Evolutionary conservation across 176 grass and related monocot species (phyloP).

Genomic region (Musa beccarii): DNA sequence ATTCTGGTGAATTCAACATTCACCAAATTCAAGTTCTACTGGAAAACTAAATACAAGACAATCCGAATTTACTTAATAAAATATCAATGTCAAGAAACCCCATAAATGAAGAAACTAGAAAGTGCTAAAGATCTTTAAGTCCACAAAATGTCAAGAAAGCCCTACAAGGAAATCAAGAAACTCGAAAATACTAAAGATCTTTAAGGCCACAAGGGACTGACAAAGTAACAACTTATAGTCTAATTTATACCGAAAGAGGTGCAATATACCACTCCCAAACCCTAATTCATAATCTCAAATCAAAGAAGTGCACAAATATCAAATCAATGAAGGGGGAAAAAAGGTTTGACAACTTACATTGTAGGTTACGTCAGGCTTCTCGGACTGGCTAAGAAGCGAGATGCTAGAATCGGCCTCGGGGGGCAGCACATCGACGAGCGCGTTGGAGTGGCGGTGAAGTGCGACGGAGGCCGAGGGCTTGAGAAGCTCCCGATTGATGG

Average conservation of each 20-base stretch:
- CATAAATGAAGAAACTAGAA: no score
- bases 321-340: background rate
- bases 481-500: slow-evolving; percentile 88
- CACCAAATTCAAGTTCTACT: no score
- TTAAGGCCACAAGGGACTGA: background rate
- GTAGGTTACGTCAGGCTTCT: slow-evolving; percentile 86
- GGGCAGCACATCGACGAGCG: slow-evolving; percentile 80
- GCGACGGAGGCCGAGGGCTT: slow-evolving; percentile 87
- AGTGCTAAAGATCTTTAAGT: no score
- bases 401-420: slow-evolving; percentile 94
- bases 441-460: slow-evolving; percentile 83
- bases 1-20: background rate
- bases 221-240: background rate
- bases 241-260: background rate
- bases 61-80: background rate
- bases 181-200: no score
- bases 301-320: background rate
- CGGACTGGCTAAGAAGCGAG: slow-evolving; percentile 68
- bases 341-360: slow-evolving; percentile 35
- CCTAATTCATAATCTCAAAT: slow-evolving; percentile 11
- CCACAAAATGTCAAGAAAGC: no score
- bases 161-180: no score
- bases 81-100: background rate
- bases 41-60: background rate
- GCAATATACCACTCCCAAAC: background rate